These are phyloP conservation scores for Candida parachauliodes DNA, from an alignment of 805 yeast species.

Conservation along the genomic window DNA sequence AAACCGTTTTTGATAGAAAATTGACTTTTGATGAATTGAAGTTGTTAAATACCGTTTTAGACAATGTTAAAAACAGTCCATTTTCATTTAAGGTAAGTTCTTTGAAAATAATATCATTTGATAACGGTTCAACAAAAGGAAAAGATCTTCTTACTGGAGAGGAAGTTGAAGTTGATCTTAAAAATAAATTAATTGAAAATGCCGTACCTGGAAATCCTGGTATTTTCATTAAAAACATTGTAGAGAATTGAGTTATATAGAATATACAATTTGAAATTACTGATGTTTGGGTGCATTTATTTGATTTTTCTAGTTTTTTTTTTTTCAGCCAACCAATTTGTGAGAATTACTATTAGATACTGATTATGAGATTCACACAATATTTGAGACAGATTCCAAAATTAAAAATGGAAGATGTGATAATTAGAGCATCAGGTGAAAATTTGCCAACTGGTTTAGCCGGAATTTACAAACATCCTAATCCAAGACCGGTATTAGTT, in stretches of 20 bases:
- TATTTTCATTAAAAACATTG: slow-evolving; percentile 65
- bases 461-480: slow-evolving; percentile 75
- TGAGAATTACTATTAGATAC: slow-evolving; percentile 10
- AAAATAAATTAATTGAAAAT: slow-evolving; percentile 68
- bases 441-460: slow-evolving; percentile 82
- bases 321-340: slow-evolving; percentile 16
- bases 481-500: slow-evolving; percentile 75
- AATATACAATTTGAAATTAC: background rate
- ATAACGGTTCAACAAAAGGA: slow-evolving; percentile 62
- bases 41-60: slow-evolving; percentile 53
- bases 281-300: background rate
- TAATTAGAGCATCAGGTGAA: slow-evolving; percentile 49
- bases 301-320: background rate
- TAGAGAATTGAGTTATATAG: slow-evolving; percentile 10
- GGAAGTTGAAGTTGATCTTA: slow-evolving; percentile 59
- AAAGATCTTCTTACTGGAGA: slow-evolving; percentile 65
- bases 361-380: slow-evolving; percentile 36
- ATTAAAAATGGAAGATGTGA: slow-evolving; percentile 29
- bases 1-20: slow-evolving; percentile 84
- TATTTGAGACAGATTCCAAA: slow-evolving; percentile 29
- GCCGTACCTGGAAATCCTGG: slow-evolving; percentile 96
- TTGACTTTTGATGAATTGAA: slow-evolving; percentile 76
- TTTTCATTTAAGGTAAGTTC: slow-evolving; percentile 51
- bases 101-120: slow-evolving; percentile 58
- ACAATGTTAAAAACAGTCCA: slow-evolving; percentile 61